These are phyloP conservation scores for Alternaria brassicae DNA, from an alignment of 2,329 filamentous ascomycete species.

Conservation along the genomic window DNA sequence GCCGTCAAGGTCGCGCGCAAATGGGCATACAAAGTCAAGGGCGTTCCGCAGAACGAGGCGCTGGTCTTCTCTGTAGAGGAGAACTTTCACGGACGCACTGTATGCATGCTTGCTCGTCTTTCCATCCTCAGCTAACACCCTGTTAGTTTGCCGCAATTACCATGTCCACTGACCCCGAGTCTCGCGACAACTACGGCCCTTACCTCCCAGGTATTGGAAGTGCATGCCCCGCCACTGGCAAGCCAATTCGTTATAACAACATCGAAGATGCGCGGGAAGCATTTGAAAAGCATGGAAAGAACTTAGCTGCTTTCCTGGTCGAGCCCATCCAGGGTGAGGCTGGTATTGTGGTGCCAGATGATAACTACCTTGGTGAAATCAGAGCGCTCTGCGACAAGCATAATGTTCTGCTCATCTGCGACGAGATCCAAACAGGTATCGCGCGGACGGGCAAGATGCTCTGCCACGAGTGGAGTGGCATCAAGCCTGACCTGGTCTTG, in stretches of 20 bases:
- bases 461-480: conserved; percentile 90
- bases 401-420: conserved; percentile 94
- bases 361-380: conserved; percentile 82
- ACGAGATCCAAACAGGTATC: conserved; percentile 98
- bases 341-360: conserved; percentile 92
- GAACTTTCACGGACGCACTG: conserved; percentile 96
- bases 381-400: conserved; percentile 90
- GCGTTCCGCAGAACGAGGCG: conserved; percentile 82
- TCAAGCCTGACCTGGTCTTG: conserved; percentile 94
- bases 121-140: conserved; percentile 18
- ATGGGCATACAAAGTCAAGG: conserved; percentile 97
- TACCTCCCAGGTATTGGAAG: conserved; percentile 91
- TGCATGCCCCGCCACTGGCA: conserved; percentile 74
- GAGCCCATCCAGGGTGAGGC: conserved; percentile 98
- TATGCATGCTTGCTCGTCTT: conserved; percentile 57
- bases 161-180: conserved; percentile 93
- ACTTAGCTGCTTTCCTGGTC: conserved; percentile 90
- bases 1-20: conserved; percentile 95
- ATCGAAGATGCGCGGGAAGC: conserved; percentile 79
- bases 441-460: conserved; percentile 93
- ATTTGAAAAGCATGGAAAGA: conserved; percentile 79
- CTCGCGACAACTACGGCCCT: conserved; percentile 94
- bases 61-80: conserved; percentile 83
- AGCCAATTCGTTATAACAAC: conserved; percentile 85
- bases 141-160: conserved; percentile 88